A percentile compares a stretch with the other conserved stretches of the same genome.
These are phyloP conservation scores for Pseudogymnoascus sp. DNA, from an alignment of 2,329 filamentous ascomycete species.

Conservation along the genomic window DNA sequence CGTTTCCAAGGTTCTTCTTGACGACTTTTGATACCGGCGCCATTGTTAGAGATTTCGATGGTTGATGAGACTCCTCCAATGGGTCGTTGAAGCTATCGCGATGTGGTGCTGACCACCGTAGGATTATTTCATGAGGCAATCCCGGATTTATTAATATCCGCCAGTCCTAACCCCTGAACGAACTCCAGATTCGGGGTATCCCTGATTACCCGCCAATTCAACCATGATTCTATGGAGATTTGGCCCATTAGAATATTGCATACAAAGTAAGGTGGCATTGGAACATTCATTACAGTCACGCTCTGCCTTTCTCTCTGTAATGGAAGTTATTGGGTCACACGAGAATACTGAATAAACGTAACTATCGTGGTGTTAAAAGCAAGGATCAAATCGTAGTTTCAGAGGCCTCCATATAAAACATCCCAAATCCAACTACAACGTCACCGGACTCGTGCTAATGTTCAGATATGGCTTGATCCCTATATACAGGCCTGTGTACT, in stretches of 20 bases:
- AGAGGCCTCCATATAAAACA: background rate
- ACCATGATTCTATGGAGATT: background rate
- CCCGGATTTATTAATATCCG: conserved; percentile 4
- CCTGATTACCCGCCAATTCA: background rate
- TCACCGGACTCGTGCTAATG: background rate
- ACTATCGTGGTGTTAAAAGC: background rate
- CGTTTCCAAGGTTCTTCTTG: conserved; percentile 47
- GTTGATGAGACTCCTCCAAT: conserved; percentile 6
- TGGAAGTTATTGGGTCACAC: background rate
- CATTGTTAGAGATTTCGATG: background rate
- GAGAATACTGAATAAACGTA: background rate
- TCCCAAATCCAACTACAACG: conserved; percentile 3
- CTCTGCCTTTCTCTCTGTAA: background rate
- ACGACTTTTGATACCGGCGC: background rate
- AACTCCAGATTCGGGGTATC: background rate
- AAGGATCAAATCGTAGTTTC: background rate
- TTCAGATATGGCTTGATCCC: background rate
- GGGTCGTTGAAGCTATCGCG: conserved; percentile 4
- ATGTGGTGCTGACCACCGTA: background rate
- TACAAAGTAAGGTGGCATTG: background rate
- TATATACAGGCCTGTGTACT: conserved; percentile 15
- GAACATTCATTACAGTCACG: background rate
- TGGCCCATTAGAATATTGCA: background rate
- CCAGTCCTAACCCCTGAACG: background rate
- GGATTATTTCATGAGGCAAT: background rate